Evolutionary conservation across 2,329 filamentous ascomycete species (phyloP).

Genomic region (Zalaria obscura): DNA sequence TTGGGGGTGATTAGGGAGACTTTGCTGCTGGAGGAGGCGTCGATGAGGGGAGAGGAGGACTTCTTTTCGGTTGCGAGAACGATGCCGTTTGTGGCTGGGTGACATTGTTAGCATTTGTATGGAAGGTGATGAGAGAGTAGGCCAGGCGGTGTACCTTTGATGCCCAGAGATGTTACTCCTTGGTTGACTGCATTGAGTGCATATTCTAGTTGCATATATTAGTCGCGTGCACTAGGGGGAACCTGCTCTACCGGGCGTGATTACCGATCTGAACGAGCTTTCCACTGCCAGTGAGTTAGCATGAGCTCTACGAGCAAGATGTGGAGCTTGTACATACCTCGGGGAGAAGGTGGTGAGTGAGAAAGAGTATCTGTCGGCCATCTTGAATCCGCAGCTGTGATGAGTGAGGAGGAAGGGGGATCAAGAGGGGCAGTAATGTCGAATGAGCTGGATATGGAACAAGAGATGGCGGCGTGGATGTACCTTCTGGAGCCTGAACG

Average conservation of each 20-base stretch:
- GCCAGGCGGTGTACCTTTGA: conserved; percentile 58
- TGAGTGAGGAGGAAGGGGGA: too few species aligned
- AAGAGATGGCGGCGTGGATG: too few species aligned
- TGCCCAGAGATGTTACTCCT: conserved; percentile 93
- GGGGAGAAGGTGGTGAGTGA: conserved; percentile 98
- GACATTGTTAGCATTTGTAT: neutral
- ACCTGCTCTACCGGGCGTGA: neutral
- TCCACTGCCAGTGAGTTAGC: conserved; percentile 52
- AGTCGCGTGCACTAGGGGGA: neutral
- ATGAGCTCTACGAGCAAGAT: conserved; percentile 7
- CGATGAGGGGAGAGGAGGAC: conserved; percentile 92
- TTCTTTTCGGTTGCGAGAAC: conserved; percentile 99
- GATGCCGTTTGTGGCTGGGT: conserved; percentile 86
- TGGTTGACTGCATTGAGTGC: conserved; percentile 98
- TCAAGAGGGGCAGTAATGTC: too few species aligned
- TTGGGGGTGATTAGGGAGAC: conserved; percentile 96
- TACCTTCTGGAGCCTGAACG: too few species aligned
- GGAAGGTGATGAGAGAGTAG: neutral
- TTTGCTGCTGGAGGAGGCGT: conserved; percentile 88
- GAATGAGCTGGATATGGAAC: too few species aligned
- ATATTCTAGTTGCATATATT: conserved; percentile 56
- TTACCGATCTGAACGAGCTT: conserved; percentile 98
- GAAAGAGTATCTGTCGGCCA: conserved; percentile 99
- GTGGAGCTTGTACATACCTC: conserved; percentile 50
- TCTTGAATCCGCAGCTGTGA: conserved; percentile 27